Evolutionary conservation across 805 yeast genomes (phyloP), one percentile per base, ranked within the genome.

Genomic region (Teunomyces aglyptinius): DNA sequence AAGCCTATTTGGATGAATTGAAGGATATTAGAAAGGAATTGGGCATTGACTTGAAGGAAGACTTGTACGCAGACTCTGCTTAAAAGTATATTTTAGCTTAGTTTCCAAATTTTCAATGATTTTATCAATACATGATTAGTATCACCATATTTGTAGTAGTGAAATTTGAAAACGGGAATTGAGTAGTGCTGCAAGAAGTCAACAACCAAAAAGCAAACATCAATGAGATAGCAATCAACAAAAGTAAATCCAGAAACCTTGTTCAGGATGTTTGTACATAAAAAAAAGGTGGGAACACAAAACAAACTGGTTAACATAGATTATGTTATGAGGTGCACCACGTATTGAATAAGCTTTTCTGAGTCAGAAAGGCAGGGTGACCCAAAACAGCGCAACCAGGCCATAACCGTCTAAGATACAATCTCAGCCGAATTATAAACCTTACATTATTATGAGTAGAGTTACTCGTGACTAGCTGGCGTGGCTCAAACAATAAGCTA

Each of bases 1-100:
- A 86, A 62, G 97, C 97, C 55, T 94, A 94, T 80, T 83, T 94
- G 59, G 96, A 88, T 51, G 99, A 92, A 72, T 83, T 94, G 67
- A 88, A 88, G 76, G 94, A 82, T 51, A 81, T 89, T 56, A 89
- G 97, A 78, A 79, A 85, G 68, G 96, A 91, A 70, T 81, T 94
- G 62, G 98, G 97, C 58, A 79, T 91, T 67, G 92, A 92, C 58
- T 81, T 91, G 68, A 88, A 88, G 77, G 97, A 91, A 76, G 96
- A 88, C 60, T 78, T 91, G 63, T 90, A 65, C 55, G 64, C 68
- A 55, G 66, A 59, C 44, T 64, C 61, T 48, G 61, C 65, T 46
- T 63, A 59, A 49, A 49, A 24, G 26, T 24, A 24, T 24, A 4
- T 24, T 31, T 45, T 32, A 16, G 38, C 45, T 36, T 19, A 24